Percentiles rank a stretch among this genome's conserved stretches.
phyloP scores from a whole-genome alignment of 139 green algal species.

The Coccomyxa sp. region DNA sequence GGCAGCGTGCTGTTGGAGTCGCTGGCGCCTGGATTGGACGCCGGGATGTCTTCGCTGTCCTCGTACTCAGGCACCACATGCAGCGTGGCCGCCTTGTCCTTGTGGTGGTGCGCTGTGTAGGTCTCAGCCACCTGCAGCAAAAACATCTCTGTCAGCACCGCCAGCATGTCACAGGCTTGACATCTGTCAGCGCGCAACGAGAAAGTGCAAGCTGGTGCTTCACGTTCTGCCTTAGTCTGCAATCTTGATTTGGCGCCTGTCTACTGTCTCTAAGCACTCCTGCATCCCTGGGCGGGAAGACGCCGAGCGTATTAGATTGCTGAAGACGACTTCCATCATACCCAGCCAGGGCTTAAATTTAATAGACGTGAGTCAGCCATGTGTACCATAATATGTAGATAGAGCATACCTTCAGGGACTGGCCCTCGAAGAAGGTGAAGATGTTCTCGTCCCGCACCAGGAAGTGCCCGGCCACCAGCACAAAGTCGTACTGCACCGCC shows the following conservation, averaged over 20 bases:
- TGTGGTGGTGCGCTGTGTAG: not conserved
- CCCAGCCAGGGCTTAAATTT: no score
- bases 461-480: constrained; percentile 88
- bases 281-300: no score
- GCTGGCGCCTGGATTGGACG: not conserved
- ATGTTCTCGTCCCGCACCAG: constrained; percentile 93
- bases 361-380: no score
- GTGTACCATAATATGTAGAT: no score
- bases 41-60: not conserved
- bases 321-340: no score
- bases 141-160: not conserved
- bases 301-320: no score
- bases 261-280: no score
- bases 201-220: no score
- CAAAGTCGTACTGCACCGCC: constrained; percentile 62
- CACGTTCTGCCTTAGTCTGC: no score
- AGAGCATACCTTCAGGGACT: not conserved
- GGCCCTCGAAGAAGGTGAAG: constrained; percentile 88
- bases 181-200: no score
- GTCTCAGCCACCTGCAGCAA: not conserved
- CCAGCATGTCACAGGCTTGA: not conserved
- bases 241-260: no score
- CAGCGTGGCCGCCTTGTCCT: not conserved
- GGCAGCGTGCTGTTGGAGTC: not conserved
- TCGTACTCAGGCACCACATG: not conserved